Percentiles rank a stretch among this genome's conserved stretches.
phyloP scores from a whole-genome alignment of 179 eudicot species.

The Heliamphora pulchella region DNA sequence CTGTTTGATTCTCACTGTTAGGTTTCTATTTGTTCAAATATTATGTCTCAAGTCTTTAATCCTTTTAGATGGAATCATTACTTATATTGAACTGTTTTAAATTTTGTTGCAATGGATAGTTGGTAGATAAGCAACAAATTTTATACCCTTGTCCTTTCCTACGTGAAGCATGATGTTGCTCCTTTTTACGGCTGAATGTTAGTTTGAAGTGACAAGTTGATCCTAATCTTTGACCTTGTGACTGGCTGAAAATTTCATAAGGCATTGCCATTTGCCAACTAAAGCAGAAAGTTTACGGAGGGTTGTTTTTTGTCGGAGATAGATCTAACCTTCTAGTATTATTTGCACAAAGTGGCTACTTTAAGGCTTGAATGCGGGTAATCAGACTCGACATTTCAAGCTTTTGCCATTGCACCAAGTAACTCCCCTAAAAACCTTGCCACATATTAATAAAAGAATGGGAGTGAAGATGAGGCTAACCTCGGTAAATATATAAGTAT shows the following conservation, averaged over 20 bases:
- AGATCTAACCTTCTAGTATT: not conserved
- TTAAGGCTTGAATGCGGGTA: not conserved
- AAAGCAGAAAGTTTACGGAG: not conserved
- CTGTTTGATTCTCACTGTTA: not conserved
- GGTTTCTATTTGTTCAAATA: not conserved
- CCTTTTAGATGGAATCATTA: slow-evolving; percentile 6
- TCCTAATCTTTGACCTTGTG: not conserved
- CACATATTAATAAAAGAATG: not conserved
- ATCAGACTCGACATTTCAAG: not conserved
- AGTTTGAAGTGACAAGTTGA: not conserved
- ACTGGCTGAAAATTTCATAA: too few species aligned
- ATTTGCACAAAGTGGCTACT: not conserved
- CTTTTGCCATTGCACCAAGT: not conserved
- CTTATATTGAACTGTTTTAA: slow-evolving; percentile 5
- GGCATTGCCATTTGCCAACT: slow-evolving; percentile 5
- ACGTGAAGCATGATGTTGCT: not conserved
- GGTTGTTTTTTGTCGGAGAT: not conserved
- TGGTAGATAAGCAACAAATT: not conserved
- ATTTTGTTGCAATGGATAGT: not conserved
- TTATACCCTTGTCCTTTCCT: not conserved
- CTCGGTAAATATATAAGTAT: not conserved
- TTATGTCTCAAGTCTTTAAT: not conserved
- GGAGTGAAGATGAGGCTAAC: slow-evolving; percentile 1
- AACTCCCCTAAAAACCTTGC: not conserved
- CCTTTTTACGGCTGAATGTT: not conserved